Percentiles rank a stretch among this genome's conserved stretches.
Evolutionary conservation across 768 basidiomycete species (phyloP).

Genomic region (Terana coerulea): DNA sequence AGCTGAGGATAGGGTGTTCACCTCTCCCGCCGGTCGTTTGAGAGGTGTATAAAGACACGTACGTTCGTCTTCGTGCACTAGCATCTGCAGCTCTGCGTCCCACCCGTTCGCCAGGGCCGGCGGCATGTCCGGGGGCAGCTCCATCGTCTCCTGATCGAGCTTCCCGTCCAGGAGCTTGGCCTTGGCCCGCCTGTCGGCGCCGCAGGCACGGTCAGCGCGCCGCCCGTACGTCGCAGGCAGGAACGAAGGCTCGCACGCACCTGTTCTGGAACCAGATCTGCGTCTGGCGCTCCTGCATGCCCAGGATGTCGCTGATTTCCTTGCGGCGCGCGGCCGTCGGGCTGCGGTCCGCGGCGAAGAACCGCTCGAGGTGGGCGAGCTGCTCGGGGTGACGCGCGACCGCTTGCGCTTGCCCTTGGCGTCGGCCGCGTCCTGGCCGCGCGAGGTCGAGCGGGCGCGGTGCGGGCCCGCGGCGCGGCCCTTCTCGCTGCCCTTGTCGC

Average conservation of each 20-base stretch:
- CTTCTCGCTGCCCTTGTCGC: too few species aligned
- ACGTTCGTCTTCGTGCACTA: constrained; percentile 81
- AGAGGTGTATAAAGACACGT: constrained; percentile 27
- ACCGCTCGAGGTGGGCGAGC: constrained; percentile 67
- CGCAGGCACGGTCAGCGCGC: not conserved
- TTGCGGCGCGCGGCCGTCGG: constrained; percentile 68
- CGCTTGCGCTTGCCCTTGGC: constrained; percentile 66
- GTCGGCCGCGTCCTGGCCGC: constrained; percentile 6
- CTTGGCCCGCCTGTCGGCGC: constrained; percentile 79
- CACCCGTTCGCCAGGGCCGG: constrained; percentile 49
- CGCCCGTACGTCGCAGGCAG: too few species aligned
- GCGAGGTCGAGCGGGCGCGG: constrained; percentile 10
- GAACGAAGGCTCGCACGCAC: constrained; percentile 43
- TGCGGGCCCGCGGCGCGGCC: constrained; percentile 3
- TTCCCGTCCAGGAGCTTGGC: constrained; percentile 70
- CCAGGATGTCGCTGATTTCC: constrained; percentile 69
- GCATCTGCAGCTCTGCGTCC: constrained; percentile 55
- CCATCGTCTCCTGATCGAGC: constrained; percentile 34
- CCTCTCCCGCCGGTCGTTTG: too few species aligned
- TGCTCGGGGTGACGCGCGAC: constrained; percentile 76
- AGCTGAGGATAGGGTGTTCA: constrained; percentile 35
- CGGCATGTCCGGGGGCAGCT: constrained; percentile 43
- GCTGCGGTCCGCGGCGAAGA: constrained; percentile 65
- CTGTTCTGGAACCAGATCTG: constrained; percentile 92
- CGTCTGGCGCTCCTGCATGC: constrained; percentile 84